Percentiles rank a stretch among this genome's conserved stretches.
These are phyloP conservation scores for Apostasia shenzhenica DNA, from an alignment of 106 monocot species.

Conservation along the genomic window DNA sequence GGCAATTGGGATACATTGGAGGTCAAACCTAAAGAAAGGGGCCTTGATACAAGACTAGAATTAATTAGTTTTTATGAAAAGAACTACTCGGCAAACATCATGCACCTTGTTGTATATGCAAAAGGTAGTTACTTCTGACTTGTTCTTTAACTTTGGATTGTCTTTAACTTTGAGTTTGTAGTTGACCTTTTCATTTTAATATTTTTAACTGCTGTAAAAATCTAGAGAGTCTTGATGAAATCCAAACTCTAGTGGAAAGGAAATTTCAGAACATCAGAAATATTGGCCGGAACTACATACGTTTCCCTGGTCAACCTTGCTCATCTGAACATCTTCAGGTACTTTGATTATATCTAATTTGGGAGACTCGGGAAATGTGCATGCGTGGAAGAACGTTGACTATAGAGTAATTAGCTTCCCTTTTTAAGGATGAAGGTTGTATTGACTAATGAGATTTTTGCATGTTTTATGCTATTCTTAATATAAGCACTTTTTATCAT, in stretches of 20 bases:
- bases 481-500: no score
- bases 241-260: constrained; percentile 67
- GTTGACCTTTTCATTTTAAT: background rate
- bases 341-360: constrained; percentile 1
- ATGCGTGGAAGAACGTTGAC: no score
- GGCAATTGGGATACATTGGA: constrained; percentile 94
- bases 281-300: constrained; percentile 29
- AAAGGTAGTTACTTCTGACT: constrained; percentile 37
- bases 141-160: background rate
- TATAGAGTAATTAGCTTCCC: no score
- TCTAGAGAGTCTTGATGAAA: constrained; percentile 63
- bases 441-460: no score
- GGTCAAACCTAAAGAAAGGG: constrained; percentile 66
- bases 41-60: constrained; percentile 71
- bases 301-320: constrained; percentile 77
- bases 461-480: no score
- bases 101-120: constrained; percentile 98
- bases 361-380: no score
- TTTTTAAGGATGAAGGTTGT: no score
- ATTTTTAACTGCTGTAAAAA: constrained; percentile 2
- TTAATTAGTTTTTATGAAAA: constrained; percentile 75
- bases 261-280: constrained; percentile 59
- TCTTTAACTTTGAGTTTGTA: background rate
- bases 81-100: constrained; percentile 83
- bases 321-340: constrained; percentile 86